Conservation (phyloP, 108 stramenopile genomes). For the Tribonema minus region DNA sequence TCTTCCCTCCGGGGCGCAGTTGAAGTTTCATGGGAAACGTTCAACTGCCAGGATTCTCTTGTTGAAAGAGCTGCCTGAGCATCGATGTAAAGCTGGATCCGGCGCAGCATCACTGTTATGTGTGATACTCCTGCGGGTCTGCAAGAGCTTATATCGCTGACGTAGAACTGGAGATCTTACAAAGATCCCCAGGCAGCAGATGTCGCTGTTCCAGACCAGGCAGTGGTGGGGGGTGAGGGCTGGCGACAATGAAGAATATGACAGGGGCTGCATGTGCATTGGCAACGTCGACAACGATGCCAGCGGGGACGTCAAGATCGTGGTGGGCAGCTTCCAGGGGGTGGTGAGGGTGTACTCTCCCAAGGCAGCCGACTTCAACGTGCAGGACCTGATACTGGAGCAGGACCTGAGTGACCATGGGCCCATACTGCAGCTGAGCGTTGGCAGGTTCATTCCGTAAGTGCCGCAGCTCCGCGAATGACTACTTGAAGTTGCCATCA, state of each 20-base stretch:
- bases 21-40: no score
- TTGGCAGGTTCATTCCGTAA: conserved; percentile 56
- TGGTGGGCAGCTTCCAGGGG: conserved; percentile 51
- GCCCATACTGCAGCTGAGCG: conserved; percentile 51
- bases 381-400: conserved; percentile 57
- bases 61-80: no score
- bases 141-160: no score
- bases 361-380: conserved; percentile 10
- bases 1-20: no score
- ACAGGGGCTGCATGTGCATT: conserved; percentile 30
- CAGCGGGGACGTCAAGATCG: conserved; percentile 26
- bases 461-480: no score
- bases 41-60: no score
- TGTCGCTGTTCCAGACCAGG: conserved; percentile 32
- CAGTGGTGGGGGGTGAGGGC: conserved; percentile 32
- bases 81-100: no score
- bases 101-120: no score
- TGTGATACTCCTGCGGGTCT: no score
- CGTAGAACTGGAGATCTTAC: no score
- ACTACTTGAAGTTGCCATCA: no score
- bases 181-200: no score
- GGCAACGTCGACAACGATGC: conserved; percentile 45
- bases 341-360: conserved; percentile 48
- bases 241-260: conserved; percentile 39
- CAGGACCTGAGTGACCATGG: conserved; percentile 36